Evolutionary conservation across 768 basidiomycete species (phyloP).

Genomic region (Mycena sanguinolenta): DNA sequence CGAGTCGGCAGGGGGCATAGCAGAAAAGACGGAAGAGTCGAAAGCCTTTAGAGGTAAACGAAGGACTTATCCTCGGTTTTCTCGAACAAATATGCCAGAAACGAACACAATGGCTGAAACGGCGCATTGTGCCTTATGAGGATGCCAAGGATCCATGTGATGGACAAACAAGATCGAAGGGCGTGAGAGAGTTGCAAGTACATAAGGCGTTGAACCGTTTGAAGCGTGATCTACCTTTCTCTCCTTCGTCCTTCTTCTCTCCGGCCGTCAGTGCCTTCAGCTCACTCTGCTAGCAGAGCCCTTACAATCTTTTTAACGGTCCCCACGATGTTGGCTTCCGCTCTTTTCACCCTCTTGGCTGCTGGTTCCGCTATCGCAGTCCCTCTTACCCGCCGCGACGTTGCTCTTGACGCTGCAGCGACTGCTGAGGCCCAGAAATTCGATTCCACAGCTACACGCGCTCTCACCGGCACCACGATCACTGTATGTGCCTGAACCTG

Average conservation of each 20-base stretch:
- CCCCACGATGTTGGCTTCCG: constrained; percentile 36
- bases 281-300: constrained; percentile 38
- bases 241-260: not conserved
- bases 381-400: constrained; percentile 33
- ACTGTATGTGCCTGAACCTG: constrained; percentile 32
- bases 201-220: not conserved
- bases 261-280: not conserved
- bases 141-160: not conserved
- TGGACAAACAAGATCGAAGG: not conserved
- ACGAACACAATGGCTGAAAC: no score
- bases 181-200: not conserved
- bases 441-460: constrained; percentile 40
- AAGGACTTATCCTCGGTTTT: no score
- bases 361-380: constrained; percentile 34
- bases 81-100: no score
- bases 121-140: not conserved
- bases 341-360: constrained; percentile 37
- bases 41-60: not conserved
- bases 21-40: no score
- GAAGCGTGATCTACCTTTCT: not conserved
- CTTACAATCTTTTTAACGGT: constrained; percentile 28
- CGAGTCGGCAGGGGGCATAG: no score
- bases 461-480: constrained; percentile 40
- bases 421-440: constrained; percentile 37
- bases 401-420: constrained; percentile 31